Evolutionary conservation across 2,329 filamentous ascomycete genomes (phyloP).

Genomic region (Pseudogymnoascus sp.): DNA sequence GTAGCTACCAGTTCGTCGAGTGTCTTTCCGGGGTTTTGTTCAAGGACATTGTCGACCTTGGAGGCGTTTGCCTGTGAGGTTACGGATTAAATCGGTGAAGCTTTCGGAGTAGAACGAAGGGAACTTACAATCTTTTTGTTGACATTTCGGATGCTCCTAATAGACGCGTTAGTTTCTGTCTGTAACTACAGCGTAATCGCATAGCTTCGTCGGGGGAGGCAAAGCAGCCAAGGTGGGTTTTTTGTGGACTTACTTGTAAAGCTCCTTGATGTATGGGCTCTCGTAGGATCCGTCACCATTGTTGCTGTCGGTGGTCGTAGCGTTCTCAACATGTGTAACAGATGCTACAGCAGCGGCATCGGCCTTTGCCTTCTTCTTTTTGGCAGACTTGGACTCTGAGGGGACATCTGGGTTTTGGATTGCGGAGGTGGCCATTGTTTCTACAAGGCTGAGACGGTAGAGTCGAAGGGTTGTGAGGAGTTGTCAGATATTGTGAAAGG

Average conservation of each 20-base stretch:
- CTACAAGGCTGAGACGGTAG: slow-evolving; percentile 10
- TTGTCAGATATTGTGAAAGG: background rate
- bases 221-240: slow-evolving; percentile 4
- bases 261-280: slow-evolving; percentile 73
- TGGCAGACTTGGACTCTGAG: slow-evolving; percentile 55
- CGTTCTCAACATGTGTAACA: slow-evolving; percentile 32
- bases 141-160: slow-evolving; percentile 79
- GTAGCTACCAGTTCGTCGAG: slow-evolving; percentile 63
- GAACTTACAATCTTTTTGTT: slow-evolving; percentile 83
- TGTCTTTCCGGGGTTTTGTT: slow-evolving; percentile 59
- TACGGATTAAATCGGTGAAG: slow-evolving; percentile 17
- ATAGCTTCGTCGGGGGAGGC: slow-evolving; percentile 13
- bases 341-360: slow-evolving; percentile 41
- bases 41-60: slow-evolving; percentile 62
- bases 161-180: slow-evolving; percentile 13
- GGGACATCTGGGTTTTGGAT: slow-evolving; percentile 54
- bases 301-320: slow-evolving; percentile 35
- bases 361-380: slow-evolving; percentile 58
- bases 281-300: slow-evolving; percentile 52
- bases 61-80: slow-evolving; percentile 53
- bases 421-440: slow-evolving; percentile 53
- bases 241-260: slow-evolving; percentile 66
- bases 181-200: background rate
- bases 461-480: background rate
- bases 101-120: background rate